phyloP scores from a whole-genome alignment of 208 protist genomes.

The Acanthamoeba quina region DNA sequence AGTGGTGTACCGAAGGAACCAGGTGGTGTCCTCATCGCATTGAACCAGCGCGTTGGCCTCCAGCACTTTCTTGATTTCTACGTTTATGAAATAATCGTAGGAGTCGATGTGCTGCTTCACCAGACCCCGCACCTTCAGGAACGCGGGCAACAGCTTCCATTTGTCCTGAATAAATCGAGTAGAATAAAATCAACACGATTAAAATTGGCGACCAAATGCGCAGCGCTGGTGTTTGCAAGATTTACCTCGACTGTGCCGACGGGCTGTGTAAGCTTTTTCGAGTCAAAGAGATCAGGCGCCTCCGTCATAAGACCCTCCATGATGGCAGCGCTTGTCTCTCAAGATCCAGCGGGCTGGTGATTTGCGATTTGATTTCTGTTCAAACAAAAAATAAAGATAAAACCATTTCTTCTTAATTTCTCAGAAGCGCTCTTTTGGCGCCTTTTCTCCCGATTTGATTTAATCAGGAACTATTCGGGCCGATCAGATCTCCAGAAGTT shows the following conservation, averaged over 20 bases:
- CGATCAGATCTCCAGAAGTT: neutral
- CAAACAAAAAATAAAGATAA: neutral
- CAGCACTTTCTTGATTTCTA: slow-evolving; percentile 95
- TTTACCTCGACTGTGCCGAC: slow-evolving; percentile 82
- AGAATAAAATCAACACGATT: neutral
- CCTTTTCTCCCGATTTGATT: neutral
- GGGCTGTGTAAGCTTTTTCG: slow-evolving; percentile 81
- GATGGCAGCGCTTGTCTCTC: too few species aligned
- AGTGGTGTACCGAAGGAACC: slow-evolving; percentile 88
- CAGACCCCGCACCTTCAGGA: slow-evolving; percentile 94
- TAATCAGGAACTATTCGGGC: neutral
- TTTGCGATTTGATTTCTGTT: too few species aligned
- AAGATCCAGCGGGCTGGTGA: too few species aligned
- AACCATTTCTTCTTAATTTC: neutral
- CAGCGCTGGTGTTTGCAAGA: neutral
- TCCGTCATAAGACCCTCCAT: slow-evolving; percentile 31
- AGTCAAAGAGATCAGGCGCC: slow-evolving; percentile 80
- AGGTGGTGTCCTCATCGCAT: slow-evolving; percentile 90
- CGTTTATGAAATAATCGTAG: slow-evolving; percentile 96
- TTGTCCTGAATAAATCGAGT: slow-evolving; percentile 89
- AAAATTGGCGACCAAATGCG: too few species aligned
- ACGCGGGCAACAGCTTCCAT: slow-evolving; percentile 95
- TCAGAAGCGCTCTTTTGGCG: neutral
- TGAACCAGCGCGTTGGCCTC: slow-evolving; percentile 92
- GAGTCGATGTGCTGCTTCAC: slow-evolving; percentile 96